Evolutionary conservation across 1,139 yeast genomes (phyloP).

Genomic region (Schwanniomyces etchellsii): DNA sequence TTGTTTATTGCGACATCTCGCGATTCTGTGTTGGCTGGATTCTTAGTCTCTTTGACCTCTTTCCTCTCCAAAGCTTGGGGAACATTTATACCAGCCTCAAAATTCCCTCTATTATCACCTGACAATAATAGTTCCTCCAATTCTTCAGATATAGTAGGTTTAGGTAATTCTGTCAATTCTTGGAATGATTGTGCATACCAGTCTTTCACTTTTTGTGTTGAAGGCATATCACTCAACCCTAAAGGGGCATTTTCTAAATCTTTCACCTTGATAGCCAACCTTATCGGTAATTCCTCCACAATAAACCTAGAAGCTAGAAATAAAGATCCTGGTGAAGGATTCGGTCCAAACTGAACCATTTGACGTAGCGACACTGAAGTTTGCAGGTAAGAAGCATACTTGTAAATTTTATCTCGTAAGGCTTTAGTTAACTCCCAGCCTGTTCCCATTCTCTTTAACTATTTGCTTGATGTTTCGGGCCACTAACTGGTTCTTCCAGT

Average conservation of each 20-base stretch:
- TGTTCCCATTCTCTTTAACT: constrained; percentile 26
- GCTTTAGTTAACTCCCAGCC: constrained; percentile 42
- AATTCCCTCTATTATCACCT: constrained; percentile 8
- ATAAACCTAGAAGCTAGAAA: constrained; percentile 83
- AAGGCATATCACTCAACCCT: constrained; percentile 67
- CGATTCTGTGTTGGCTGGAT: constrained; percentile 27
- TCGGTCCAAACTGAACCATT: constrained; percentile 89
- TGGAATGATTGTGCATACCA: constrained; percentile 94
- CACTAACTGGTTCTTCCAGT: neutral
- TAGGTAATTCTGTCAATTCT: constrained; percentile 59
- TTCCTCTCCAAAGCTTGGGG: constrained; percentile 3
- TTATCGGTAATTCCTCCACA: constrained; percentile 80
- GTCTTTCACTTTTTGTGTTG: constrained; percentile 69
- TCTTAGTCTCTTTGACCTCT: constrained; percentile 15
- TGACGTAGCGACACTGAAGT: constrained; percentile 81
- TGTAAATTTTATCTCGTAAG: constrained; percentile 35
- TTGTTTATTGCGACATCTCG: constrained; percentile 39
- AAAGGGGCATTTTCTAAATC: constrained; percentile 79
- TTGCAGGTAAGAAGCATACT: constrained; percentile 71
- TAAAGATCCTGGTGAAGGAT: constrained; percentile 71
- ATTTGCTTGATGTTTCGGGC: neutral
- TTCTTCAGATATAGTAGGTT: constrained; percentile 40
- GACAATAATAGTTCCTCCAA: constrained; percentile 29
- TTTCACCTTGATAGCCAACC: constrained; percentile 81
- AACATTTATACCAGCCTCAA: constrained; percentile 11